phyloP scores from a whole-genome alignment of 2,329 filamentous ascomycete genomes.

The Arthrobotrys megalospora region DNA sequence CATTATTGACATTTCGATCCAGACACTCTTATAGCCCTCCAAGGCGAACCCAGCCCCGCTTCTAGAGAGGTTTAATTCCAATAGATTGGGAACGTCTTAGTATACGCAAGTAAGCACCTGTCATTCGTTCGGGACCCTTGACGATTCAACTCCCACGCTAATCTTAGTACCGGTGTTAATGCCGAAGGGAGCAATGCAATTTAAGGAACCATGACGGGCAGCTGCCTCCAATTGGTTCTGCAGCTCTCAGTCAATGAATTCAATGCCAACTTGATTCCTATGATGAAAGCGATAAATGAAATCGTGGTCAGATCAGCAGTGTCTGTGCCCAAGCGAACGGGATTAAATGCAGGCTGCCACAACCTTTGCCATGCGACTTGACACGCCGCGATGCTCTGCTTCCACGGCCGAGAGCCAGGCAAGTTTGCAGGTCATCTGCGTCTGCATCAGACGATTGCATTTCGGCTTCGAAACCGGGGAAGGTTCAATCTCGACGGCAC shows the following conservation, averaged over 20 bases:
- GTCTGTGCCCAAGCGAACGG: slow-evolving; percentile 36
- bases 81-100: slow-evolving; percentile 37
- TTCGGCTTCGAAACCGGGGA: slow-evolving; percentile 20
- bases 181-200: slow-evolving; percentile 37
- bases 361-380: background rate
- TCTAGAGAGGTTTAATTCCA: slow-evolving; percentile 44
- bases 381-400: slow-evolving; percentile 15
- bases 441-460: slow-evolving; percentile 7
- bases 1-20: slow-evolving; percentile 19
- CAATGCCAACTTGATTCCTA: slow-evolving; percentile 40
- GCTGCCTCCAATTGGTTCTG: slow-evolving; percentile 20
- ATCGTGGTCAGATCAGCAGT: slow-evolving; percentile 27
- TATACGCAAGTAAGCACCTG: slow-evolving; percentile 44
- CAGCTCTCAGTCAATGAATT: slow-evolving; percentile 21
- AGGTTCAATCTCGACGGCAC: slow-evolving; percentile 8
- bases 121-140: slow-evolving; percentile 39
- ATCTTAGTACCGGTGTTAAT: slow-evolving; percentile 51
- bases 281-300: slow-evolving; percentile 43
- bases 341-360: slow-evolving; percentile 29
- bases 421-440: slow-evolving; percentile 14
- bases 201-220: slow-evolving; percentile 34
- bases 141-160: slow-evolving; percentile 32
- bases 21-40: slow-evolving; percentile 37
- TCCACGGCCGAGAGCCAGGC: slow-evolving; percentile 13
- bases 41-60: slow-evolving; percentile 27